phyloP scores from a whole-genome alignment of 2,329 filamentous ascomycete genomes.

The Fusarium xylarioides region DNA sequence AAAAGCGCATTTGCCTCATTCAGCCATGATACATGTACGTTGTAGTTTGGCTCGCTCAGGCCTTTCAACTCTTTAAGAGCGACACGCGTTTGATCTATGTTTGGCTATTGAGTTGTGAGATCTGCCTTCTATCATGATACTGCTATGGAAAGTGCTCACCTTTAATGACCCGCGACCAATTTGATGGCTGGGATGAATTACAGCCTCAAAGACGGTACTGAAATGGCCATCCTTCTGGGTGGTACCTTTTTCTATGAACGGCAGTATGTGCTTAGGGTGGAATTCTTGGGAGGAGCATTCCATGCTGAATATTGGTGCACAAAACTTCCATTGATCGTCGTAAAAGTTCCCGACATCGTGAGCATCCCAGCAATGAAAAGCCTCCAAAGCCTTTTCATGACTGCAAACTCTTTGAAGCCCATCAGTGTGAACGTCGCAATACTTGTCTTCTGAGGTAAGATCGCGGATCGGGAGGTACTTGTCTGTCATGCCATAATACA shows the following conservation, averaged over 20 bases:
- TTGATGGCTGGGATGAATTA: conserved; percentile 11
- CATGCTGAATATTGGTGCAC: not conserved
- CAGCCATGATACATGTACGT: not conserved
- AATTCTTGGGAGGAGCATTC: not conserved
- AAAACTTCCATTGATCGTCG: conserved; percentile 2
- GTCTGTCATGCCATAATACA: not conserved
- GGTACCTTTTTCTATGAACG: not conserved
- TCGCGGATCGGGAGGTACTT: not conserved
- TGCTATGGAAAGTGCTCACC: not conserved
- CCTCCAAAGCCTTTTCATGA: not conserved
- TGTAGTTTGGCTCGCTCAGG: not conserved
- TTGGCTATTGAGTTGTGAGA: not conserved
- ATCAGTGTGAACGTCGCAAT: not conserved
- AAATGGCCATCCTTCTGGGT: conserved; percentile 18
- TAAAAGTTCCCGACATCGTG: not conserved
- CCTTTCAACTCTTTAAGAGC: conserved; percentile 23
- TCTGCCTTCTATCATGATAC: no score
- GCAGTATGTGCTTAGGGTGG: not conserved
- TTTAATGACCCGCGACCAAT: not conserved
- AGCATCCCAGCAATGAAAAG: conserved; percentile 1
- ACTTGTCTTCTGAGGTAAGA: not conserved
- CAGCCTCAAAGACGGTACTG: conserved; percentile 8
- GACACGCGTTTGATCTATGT: not conserved
- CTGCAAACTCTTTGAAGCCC: not conserved
- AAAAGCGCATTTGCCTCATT: conserved; percentile 11